phyloP scores from a whole-genome alignment of 2,329 filamentous ascomycete species.

The Cordyceps cateniannulata region DNA sequence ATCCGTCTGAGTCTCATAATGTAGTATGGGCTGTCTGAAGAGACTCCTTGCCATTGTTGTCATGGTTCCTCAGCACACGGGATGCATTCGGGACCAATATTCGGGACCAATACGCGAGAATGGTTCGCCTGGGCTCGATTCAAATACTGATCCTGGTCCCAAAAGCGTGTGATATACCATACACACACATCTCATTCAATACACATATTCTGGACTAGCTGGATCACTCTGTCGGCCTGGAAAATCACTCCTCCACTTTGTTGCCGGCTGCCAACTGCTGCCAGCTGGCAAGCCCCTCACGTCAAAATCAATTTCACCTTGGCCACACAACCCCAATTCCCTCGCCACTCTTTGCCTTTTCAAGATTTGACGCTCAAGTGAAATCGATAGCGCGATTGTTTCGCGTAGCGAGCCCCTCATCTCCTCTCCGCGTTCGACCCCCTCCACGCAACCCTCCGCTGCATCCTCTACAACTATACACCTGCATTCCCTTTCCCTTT shows the following conservation, averaged over 20 bases:
- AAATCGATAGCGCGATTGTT: background rate
- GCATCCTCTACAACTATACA: background rate
- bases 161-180: background rate
- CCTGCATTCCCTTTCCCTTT: background rate
- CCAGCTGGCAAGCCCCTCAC: constrained; percentile 12
- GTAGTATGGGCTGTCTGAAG: too few relatives aligned
- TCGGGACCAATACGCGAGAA: background rate
- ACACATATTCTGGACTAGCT: background rate
- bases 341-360: background rate
- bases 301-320: constrained; percentile 7
- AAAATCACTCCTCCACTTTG: constrained; percentile 1
- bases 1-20: background rate
- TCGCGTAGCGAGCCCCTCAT: background rate
- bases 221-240: background rate
- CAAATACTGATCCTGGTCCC: background rate
- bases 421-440: background rate
- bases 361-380: constrained; percentile 1
- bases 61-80: too few relatives aligned
- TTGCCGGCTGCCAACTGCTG: constrained; percentile 5
- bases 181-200: background rate
- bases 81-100: background rate
- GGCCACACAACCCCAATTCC: background rate
- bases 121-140: background rate
- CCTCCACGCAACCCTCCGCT: background rate
- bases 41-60: background rate